Evolutionary conservation across 169 alveolate species (phyloP).

Genomic region (Plasmodium adleri): DNA sequence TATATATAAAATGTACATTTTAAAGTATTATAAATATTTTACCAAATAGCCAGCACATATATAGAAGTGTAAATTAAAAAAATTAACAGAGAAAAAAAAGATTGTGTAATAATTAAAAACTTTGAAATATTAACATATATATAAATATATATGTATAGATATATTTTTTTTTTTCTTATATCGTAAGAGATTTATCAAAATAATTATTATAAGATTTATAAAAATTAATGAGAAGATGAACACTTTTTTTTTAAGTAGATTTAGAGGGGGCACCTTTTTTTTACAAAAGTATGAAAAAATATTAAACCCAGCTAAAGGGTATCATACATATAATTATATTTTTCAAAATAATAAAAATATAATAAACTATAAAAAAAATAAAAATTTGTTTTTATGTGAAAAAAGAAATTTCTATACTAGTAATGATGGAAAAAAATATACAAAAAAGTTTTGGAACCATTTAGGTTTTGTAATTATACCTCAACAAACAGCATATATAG

Average conservation of each 20-base stretch:
- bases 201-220: no score
- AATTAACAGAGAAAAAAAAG: no score
- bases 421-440: slow-evolving; percentile 38
- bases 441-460: slow-evolving; percentile 24
- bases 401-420: slow-evolving; percentile 58
- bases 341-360: neutral
- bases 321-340: neutral
- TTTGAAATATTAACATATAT: no score
- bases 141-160: no score
- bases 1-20: no score
- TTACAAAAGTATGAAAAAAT: neutral
- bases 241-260: neutral
- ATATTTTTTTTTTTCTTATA: no score
- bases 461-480: slow-evolving; percentile 93
- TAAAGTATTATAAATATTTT: no score
- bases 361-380: neutral
- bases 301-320: neutral
- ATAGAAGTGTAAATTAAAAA: no score
- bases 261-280: neutral
- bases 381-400: neutral
- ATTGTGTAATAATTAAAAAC: no score
- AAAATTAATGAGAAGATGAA: no score
- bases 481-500: slow-evolving; percentile 93
- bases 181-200: no score
- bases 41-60: no score